Conservation (phyloP, 352 stramenopile genomes). For the Halophytophthora polymorphica region DNA sequence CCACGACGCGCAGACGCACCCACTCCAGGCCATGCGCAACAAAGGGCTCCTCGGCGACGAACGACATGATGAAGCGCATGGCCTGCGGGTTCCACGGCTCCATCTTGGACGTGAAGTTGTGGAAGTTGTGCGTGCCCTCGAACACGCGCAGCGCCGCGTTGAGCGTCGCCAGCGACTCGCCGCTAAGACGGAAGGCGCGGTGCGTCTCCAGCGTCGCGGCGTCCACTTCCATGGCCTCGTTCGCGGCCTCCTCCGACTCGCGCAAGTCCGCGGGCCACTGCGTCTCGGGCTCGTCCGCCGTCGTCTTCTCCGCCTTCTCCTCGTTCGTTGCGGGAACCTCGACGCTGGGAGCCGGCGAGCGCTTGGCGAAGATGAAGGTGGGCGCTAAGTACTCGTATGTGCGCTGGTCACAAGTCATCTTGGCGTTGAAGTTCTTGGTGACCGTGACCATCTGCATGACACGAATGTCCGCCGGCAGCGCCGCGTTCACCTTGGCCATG, state of each 20-base stretch:
- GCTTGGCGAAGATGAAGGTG: slow-evolving; percentile 82
- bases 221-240: slow-evolving; percentile 51
- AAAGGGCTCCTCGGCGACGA: slow-evolving; percentile 74
- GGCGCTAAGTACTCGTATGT: slow-evolving; percentile 91
- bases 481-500: slow-evolving; percentile 62
- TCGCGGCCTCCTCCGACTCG: slow-evolving; percentile 38
- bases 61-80: slow-evolving; percentile 93
- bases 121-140: slow-evolving; percentile 91
- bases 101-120: slow-evolving; percentile 96
- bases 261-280: slow-evolving; percentile 34
- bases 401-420: slow-evolving; percentile 84
- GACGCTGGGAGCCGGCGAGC: slow-evolving; percentile 2
- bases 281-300: too few relatives aligned
- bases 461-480: slow-evolving; percentile 79
- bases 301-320: slow-evolving; percentile 5
- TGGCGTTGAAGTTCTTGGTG: slow-evolving; percentile 91
- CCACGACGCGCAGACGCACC: slow-evolving; percentile 93
- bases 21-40: slow-evolving; percentile 92
- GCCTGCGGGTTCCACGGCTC: slow-evolving; percentile 77
- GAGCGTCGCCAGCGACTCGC: slow-evolving; percentile 46
- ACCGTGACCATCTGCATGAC: slow-evolving; percentile 81
- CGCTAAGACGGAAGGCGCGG: slow-evolving; percentile 68
- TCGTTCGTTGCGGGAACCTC: slow-evolving; percentile 6
- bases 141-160: slow-evolving; percentile 62
- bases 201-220: slow-evolving; percentile 58